Conservation (phyloP, 2,329 filamentous ascomycete genomes). For the Hirsutella thompsonii region DNA sequence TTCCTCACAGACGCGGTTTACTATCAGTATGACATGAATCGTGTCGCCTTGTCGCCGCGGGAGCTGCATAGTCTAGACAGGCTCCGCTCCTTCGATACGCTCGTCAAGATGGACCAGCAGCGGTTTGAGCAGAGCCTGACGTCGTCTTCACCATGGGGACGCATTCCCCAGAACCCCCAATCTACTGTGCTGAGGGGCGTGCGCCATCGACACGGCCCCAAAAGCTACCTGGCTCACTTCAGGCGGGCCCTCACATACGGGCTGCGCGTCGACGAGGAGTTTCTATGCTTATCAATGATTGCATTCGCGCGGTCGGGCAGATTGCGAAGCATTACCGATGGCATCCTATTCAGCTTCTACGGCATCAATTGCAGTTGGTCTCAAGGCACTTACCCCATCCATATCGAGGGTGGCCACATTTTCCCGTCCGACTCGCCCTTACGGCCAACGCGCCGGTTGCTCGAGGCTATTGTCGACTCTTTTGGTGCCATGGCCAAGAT, state of each 20-base stretch:
- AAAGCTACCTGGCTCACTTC: slow-evolving; percentile 17
- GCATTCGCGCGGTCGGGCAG: slow-evolving; percentile 26
- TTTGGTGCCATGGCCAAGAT: slow-evolving; percentile 57
- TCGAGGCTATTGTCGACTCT: slow-evolving; percentile 54
- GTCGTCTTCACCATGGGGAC: slow-evolving; percentile 16
- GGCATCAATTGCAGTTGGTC: slow-evolving; percentile 13
- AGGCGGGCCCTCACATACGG: slow-evolving; percentile 11
- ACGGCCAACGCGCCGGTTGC: slow-evolving; percentile 42
- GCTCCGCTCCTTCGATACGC: slow-evolving; percentile 5
- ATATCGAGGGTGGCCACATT: slow-evolving; percentile 19
- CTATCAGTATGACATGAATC: slow-evolving; percentile 28
- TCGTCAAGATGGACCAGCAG: slow-evolving; percentile 16
- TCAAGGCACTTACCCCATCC: slow-evolving; percentile 7
- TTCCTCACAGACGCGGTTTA: slow-evolving; percentile 33
- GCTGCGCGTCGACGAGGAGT: slow-evolving; percentile 21
- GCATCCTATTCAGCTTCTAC: slow-evolving; percentile 18
- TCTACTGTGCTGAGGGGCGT: slow-evolving; percentile 15
- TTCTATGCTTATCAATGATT: slow-evolving; percentile 27
- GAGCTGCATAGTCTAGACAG: slow-evolving; percentile 17
- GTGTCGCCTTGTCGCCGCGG: slow-evolving; percentile 25
- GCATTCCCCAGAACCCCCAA: slow-evolving; percentile 9
- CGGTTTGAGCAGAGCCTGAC: slow-evolving; percentile 15
- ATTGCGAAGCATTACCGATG: slow-evolving; percentile 18
- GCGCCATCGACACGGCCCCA: slow-evolving; percentile 12
- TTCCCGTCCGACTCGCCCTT: slow-evolving; percentile 37